Percentiles rank a stretch among this genome's conserved stretches.
phyloP scores from a whole-genome alignment of 2,329 filamentous ascomycete genomes.

The Botrytis tulipae region DNA sequence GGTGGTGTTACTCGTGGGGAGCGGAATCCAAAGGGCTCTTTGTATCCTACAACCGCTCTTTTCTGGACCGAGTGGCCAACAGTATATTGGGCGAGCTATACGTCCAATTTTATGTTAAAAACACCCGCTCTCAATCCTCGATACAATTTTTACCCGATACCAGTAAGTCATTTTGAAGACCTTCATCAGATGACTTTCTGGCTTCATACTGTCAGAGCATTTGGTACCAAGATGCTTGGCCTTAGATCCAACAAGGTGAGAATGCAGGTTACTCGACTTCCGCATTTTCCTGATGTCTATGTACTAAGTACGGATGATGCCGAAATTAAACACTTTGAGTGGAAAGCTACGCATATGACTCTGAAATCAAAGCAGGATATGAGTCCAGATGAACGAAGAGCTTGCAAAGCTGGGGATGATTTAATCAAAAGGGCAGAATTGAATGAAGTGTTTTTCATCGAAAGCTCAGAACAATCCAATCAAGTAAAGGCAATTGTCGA shows the following conservation, averaged over 20 bases:
- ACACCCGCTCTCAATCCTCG: neutral
- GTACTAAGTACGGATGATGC: neutral
- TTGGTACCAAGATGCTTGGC: neutral
- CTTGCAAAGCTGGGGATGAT: neutral
- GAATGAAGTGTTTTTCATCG: neutral
- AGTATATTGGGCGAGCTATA: neutral
- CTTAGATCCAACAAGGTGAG: neutral
- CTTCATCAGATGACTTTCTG: conserved; percentile 8
- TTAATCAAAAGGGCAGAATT: conserved; percentile 1
- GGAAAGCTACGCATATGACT: neutral
- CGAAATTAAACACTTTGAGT: neutral
- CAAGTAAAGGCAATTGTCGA: neutral
- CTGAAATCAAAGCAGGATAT: conserved; percentile 2
- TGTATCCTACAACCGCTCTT: neutral
- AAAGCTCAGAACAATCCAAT: neutral
- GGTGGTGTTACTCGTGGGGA: neutral
- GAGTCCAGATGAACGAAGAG: conserved; percentile 1
- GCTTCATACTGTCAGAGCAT: neutral
- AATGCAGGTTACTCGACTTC: neutral
- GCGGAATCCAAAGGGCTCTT: neutral
- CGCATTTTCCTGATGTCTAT: neutral
- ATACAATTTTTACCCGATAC: conserved; percentile 1
- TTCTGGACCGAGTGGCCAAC: conserved; percentile 12
- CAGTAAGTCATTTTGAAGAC: neutral
- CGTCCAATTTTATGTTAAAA: neutral